These are phyloP conservation scores for Globisporangium lucens DNA, from an alignment of 352 stramenopile species.

Conservation along the genomic window DNA sequence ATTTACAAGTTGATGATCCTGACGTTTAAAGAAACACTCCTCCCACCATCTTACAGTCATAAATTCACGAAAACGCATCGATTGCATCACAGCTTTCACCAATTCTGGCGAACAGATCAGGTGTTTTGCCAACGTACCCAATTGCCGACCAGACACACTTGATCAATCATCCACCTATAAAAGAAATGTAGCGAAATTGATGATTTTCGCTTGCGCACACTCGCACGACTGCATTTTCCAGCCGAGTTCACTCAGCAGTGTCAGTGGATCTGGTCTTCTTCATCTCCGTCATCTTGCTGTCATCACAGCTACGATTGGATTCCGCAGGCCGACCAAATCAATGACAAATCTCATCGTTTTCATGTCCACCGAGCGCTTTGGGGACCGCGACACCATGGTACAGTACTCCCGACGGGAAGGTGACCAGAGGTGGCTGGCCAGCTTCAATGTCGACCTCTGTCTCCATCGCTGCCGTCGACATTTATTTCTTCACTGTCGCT, in stretches of 20 bases:
- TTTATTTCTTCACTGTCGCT: not conserved
- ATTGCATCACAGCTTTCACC: not conserved
- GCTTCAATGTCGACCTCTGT: not conserved
- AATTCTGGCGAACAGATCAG: not conserved
- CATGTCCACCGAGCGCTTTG: not conserved
- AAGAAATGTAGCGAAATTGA: too few relatives aligned
- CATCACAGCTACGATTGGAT: not conserved
- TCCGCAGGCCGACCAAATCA: not conserved
- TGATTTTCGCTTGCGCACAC: too few relatives aligned
- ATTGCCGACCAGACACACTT: too few relatives aligned
- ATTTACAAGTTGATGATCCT: not conserved
- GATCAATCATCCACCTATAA: too few relatives aligned
- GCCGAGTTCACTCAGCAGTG: too few relatives aligned
- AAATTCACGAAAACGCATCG: not conserved
- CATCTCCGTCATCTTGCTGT: too few relatives aligned
- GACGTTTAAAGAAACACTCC: too few relatives aligned
- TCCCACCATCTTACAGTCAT: not conserved
- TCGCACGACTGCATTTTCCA: too few relatives aligned
- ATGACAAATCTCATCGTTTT: not conserved
- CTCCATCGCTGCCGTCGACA: not conserved
- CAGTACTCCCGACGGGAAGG: not conserved
- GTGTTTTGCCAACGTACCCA: too few relatives aligned
- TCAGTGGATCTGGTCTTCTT: too few relatives aligned
- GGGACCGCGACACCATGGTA: not conserved
- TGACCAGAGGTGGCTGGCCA: not conserved